Evolutionary conservation across 148 eudicot species (phyloP).

Genomic region (Rhododendron kiyosumense): DNA sequence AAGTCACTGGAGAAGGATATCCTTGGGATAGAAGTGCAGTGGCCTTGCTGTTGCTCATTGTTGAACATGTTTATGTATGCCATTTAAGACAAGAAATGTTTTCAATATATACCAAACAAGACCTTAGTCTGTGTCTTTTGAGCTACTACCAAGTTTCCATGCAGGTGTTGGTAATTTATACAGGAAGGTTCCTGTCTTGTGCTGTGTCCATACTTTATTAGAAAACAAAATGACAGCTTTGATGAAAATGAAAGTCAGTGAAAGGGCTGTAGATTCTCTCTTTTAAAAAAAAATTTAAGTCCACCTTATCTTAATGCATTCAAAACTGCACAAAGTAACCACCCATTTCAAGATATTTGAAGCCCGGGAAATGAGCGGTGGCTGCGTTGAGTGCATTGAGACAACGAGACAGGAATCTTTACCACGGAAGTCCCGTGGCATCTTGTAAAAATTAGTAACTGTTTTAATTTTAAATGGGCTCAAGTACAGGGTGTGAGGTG

Average conservation of each 20-base stretch:
- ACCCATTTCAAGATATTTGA: background rate
- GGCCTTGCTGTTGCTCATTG: constrained; percentile 22
- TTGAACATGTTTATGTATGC: constrained; percentile 41
- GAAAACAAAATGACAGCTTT: background rate
- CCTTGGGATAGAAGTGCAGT: constrained; percentile 31
- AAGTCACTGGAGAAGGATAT: constrained; percentile 55
- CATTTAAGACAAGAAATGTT: constrained; percentile 15
- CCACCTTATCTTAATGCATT: background rate
- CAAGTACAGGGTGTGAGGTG: background rate
- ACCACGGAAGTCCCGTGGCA: background rate
- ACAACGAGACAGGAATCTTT: background rate
- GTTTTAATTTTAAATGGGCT: background rate
- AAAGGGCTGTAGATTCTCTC: background rate
- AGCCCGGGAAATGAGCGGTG: background rate
- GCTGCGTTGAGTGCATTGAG: background rate
- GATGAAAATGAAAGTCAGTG: background rate
- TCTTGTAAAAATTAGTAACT: no score
- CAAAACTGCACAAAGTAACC: background rate
- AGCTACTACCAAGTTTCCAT: background rate
- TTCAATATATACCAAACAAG: background rate
- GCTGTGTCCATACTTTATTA: background rate
- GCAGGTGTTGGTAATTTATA: constrained; percentile 18
- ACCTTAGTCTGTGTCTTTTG: background rate
- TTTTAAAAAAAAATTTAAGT: background rate
- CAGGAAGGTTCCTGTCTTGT: background rate